Evolutionary conservation across 2,329 filamentous ascomycete genomes (phyloP).

Genomic region (Pseudomassariella vexata): DNA sequence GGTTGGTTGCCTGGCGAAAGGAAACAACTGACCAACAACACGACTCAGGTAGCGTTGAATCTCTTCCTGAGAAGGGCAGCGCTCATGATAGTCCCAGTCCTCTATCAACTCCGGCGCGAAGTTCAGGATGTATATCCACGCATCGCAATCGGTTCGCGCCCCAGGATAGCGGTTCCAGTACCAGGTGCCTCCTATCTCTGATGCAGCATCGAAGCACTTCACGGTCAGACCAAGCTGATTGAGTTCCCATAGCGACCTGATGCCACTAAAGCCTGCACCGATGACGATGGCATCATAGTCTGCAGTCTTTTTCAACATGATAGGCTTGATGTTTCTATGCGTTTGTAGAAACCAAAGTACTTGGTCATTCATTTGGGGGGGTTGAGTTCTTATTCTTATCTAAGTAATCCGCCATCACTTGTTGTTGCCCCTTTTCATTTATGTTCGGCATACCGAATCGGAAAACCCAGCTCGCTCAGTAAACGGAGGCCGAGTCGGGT

Average conservation of each 20-base stretch:
- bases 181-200: slow-evolving; percentile 4
- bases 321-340: too few relatives aligned
- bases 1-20: neutral
- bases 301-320: too few relatives aligned
- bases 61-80: slow-evolving; percentile 1
- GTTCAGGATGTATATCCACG: slow-evolving; percentile 1
- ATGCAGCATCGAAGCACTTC: slow-evolving; percentile 4
- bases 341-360: too few relatives aligned
- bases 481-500: too few relatives aligned
- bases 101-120: neutral
- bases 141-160: slow-evolving; percentile 1
- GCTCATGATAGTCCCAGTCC: slow-evolving; percentile 1
- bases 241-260: slow-evolving; percentile 3
- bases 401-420: too few relatives aligned
- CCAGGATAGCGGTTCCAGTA: slow-evolving; percentile 5
- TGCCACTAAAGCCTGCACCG: slow-evolving; percentile 4
- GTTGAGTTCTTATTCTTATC: too few relatives aligned
- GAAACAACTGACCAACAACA: neutral
- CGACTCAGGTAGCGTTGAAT: neutral
- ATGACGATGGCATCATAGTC: slow-evolving; percentile 4
- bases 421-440: too few relatives aligned
- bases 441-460: too few relatives aligned
- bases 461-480: too few relatives aligned
- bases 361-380: too few relatives aligned
- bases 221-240: slow-evolving; percentile 1